Evolutionary conservation across 148 eudicot genomes (phyloP).

Genomic region (Fallopia convolvulus): DNA sequence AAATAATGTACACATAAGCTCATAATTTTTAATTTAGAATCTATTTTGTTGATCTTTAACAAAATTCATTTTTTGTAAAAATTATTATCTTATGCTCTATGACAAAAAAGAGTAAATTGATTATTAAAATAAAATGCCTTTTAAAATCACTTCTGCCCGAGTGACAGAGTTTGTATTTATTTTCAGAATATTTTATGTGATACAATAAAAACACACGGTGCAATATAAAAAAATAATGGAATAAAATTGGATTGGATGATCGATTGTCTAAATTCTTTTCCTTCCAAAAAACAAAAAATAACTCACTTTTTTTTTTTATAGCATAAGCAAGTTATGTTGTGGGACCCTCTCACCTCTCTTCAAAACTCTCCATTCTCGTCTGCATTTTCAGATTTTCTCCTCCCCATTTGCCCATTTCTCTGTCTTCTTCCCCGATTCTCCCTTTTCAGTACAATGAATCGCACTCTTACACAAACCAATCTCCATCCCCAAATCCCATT

Average conservation of each 20-base stretch:
- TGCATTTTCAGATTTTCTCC: neutral
- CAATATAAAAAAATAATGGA: neutral
- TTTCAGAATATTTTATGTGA: neutral
- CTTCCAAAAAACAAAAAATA: neutral
- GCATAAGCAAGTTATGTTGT: slow-evolving; percentile 10
- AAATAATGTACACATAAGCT: no score
- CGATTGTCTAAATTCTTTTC: neutral
- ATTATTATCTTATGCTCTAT: no score
- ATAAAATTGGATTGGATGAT: neutral
- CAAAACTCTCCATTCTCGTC: neutral
- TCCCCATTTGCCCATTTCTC: slow-evolving; percentile 3
- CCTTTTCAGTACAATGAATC: neutral
- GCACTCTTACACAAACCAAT: neutral
- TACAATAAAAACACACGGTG: neutral
- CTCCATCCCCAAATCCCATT: neutral
- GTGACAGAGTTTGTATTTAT: no score
- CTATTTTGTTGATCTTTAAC: no score
- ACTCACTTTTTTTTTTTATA: neutral
- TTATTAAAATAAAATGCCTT: neutral
- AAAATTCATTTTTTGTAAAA: no score
- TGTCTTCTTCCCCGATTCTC: slow-evolving; percentile 11
- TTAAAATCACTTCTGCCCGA: neutral
- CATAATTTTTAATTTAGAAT: no score
- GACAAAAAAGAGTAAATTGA: no score
- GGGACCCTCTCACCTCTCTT: neutral